A percentile compares a stretch with the other conserved stretches of the same genome.
phyloP scores from a whole-genome alignment of 345 rosid genomes.

The Salix caprea region DNA sequence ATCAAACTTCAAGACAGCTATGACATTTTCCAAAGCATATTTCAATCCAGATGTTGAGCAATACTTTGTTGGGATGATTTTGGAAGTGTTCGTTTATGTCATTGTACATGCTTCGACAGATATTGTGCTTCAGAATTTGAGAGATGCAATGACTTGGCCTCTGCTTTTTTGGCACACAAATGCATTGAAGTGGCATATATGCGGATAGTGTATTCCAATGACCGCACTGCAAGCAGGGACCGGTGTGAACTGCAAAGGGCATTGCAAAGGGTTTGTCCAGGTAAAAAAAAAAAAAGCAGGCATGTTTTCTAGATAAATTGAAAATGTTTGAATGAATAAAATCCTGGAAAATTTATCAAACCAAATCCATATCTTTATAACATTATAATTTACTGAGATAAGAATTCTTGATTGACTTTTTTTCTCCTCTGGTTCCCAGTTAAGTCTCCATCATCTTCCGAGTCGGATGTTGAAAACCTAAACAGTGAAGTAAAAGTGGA shows the following conservation, averaged over 20 bases:
- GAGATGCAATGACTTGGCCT: slow-evolving; percentile 13
- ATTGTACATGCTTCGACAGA: not conserved
- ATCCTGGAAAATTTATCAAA: not conserved
- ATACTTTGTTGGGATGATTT: not conserved
- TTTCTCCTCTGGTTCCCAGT: not conserved
- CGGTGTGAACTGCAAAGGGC: not conserved
- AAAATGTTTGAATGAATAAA: not conserved
- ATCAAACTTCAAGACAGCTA: no score
- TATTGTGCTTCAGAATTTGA: slow-evolving; percentile 16
- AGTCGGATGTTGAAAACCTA: slow-evolving; percentile 16
- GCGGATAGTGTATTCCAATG: slow-evolving; percentile 8
- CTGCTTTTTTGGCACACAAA: slow-evolving; percentile 15
- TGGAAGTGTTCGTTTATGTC: not conserved
- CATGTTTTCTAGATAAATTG: not conserved
- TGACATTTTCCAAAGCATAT: not conserved
- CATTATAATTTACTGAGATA: not conserved
- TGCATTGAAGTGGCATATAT: slow-evolving; percentile 17
- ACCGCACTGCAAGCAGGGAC: slow-evolving; percentile 7
- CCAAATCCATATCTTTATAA: not conserved
- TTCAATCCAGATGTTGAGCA: not conserved
- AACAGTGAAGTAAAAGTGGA: slow-evolving; percentile 2
- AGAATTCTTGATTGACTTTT: not conserved
- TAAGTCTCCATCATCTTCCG: slow-evolving; percentile 19
- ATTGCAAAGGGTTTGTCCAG: slow-evolving; percentile 8
- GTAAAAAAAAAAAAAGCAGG: not conserved